Base-by-base conservation (phyloP, 108 stramenopile genomes). In the Pseudonitzschia pungens region DNA sequence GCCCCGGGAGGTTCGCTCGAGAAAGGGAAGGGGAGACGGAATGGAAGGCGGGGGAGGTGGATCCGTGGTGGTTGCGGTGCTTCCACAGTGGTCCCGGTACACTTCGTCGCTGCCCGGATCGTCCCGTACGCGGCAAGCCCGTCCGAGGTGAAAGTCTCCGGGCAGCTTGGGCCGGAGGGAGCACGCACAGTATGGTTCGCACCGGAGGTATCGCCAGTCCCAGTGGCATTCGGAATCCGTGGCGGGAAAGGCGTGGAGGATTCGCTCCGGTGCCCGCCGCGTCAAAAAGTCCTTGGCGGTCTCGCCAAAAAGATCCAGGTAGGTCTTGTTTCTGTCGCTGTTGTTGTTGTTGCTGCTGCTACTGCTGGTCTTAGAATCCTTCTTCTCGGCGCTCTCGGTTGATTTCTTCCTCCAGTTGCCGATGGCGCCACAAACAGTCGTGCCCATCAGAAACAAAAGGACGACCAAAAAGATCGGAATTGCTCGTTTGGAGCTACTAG, bases 301-400 rank as follows among this genome's bases (percentile, higher is more conserved):
- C 81, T 94, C 89, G 57, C 93, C 91, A 70, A 94, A 94, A 44
- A 87, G 69, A 72, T 94, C 93, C 27, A 94, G 81, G 16, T 86
- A 80, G 1, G 91, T 92, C 60, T 84, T 78, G 36, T 62, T 20
- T 9, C 10, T 26, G 29, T 58, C 57, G 29, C 21, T 58, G n/a
- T 62, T 10, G 21, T 2, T 55, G 26, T 22, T 55, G 54, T 22
- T 55, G 22, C 22, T 24, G 26, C 10, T 55, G 54, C 2, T 20
- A 8, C 26, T 20, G 26, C 10, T 21, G 20, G 22, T 11, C 22
- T 2, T 24, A 2, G 45, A 48, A 18, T 14, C 45, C 2, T 55
- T 26, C 9, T 24, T 24, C 10, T 24, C 54, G 2, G 16, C 26
- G 3, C 22, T 8, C 20, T 22, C 54, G 45, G 16, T 48, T 26